A percentile compares a stretch with the other conserved stretches of the same genome.
Conservation (phyloP, 2,329 filamentous ascomycete species). For the Aspergillus ruber region DNA sequence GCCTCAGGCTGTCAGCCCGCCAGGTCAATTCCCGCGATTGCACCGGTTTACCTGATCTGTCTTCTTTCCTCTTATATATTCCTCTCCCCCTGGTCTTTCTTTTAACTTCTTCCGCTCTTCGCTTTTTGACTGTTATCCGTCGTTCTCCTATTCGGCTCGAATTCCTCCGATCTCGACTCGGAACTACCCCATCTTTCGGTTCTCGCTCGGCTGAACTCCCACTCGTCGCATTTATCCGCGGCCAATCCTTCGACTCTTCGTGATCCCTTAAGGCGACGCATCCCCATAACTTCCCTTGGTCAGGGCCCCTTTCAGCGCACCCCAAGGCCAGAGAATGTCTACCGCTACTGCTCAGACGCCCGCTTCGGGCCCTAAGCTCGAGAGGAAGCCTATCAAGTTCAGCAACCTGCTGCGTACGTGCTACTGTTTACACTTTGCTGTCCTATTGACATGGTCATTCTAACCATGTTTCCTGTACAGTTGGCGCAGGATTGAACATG, state of each 20-base stretch:
- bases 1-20: background rate
- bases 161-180: background rate
- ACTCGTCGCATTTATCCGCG: background rate
- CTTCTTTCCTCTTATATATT: background rate
- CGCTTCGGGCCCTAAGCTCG: slow-evolving; percentile 55
- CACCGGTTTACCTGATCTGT: background rate
- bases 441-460: slow-evolving; percentile 13
- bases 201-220: background rate
- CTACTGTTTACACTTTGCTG: background rate
- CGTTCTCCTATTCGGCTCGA: background rate
- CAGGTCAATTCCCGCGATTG: background rate
- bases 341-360: slow-evolving; percentile 41
- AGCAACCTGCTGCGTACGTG: slow-evolving; percentile 79
- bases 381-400: slow-evolving; percentile 99
- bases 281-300: slow-evolving; percentile 89
- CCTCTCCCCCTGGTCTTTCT: background rate
- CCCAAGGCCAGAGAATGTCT: slow-evolving; percentile 55
- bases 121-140: too few relatives aligned
- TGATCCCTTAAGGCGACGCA: slow-evolving; percentile 60
- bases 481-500: slow-evolving; percentile 90
- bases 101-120: background rate
- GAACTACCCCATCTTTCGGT: background rate
- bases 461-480: slow-evolving; percentile 28
- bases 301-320: slow-evolving; percentile 69
- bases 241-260: slow-evolving; percentile 2